These are phyloP conservation scores for Aspergillus leporis DNA, from an alignment of 495 filamentous ascomycete genomes.

Conservation along the genomic window DNA sequence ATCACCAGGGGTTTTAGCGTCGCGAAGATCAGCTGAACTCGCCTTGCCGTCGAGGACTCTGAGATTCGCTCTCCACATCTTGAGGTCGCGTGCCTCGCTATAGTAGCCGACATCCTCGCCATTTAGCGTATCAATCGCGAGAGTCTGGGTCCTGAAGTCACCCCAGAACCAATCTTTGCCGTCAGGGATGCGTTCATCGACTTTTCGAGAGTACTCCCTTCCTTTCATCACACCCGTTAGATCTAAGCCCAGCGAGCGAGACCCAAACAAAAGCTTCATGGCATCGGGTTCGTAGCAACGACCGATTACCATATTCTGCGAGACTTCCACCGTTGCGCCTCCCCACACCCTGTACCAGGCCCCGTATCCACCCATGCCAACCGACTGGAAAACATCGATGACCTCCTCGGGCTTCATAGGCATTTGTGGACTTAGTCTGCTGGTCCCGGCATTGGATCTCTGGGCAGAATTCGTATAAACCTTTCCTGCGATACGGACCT, in stretches of 20 bases:
- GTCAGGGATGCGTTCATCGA: slow-evolving; percentile 47
- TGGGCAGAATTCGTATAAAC: slow-evolving; percentile 40
- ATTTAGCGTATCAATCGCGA: slow-evolving; percentile 55
- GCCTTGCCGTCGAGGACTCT: slow-evolving; percentile 41
- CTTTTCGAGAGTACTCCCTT: slow-evolving; percentile 41
- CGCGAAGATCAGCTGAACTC: slow-evolving; percentile 23
- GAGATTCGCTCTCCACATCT: slow-evolving; percentile 47
- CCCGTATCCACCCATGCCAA: slow-evolving; percentile 44
- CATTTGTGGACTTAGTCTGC: neutral
- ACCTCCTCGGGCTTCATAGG: slow-evolving; percentile 36
- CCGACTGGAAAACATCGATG: slow-evolving; percentile 35
- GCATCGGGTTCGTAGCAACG: slow-evolving; percentile 56
- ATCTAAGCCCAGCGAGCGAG: slow-evolving; percentile 29
- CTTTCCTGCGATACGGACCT: slow-evolving; percentile 47
- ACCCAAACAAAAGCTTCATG: slow-evolving; percentile 43
- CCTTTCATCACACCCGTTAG: slow-evolving; percentile 39
- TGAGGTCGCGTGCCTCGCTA: slow-evolving; percentile 42
- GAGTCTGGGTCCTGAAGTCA: slow-evolving; percentile 53
- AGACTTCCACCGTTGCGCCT: slow-evolving; percentile 39
- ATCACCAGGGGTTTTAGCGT: slow-evolving; percentile 25
- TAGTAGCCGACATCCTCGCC: slow-evolving; percentile 47
- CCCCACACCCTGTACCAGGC: slow-evolving; percentile 50
- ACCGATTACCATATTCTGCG: slow-evolving; percentile 52
- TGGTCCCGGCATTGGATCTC: neutral
- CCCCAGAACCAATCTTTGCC: slow-evolving; percentile 57